These are phyloP conservation scores for Chytriomyces hyalinus DNA, from an alignment of 192 early-diverging fungal species.

Conservation along the genomic window DNA sequence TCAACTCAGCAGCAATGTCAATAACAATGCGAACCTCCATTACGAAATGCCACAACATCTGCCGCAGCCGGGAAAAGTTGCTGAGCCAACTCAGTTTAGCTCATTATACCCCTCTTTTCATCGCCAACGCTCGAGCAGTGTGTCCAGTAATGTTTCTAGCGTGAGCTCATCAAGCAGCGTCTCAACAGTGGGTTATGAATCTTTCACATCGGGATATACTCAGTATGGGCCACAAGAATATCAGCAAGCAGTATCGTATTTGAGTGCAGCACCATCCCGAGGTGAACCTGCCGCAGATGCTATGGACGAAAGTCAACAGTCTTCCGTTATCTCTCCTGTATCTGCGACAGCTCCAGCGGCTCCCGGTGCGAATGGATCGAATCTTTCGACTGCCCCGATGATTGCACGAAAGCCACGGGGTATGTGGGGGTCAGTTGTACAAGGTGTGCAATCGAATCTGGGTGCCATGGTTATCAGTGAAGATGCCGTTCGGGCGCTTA, in stretches of 20 bases:
- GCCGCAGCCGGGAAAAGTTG: too few species aligned
- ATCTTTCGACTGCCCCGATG: slow-evolving; percentile 40
- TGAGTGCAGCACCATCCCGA: background rate
- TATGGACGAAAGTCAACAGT: background rate
- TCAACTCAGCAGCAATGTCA: background rate
- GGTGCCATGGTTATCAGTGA: slow-evolving; percentile 83
- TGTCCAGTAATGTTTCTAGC: slow-evolving; percentile 13
- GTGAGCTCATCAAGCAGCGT: slow-evolving; percentile 21
- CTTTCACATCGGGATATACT: background rate
- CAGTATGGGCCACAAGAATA: slow-evolving; percentile 1
- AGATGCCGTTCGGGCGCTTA: slow-evolving; percentile 83
- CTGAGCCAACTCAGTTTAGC: background rate
- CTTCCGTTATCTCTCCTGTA: background rate
- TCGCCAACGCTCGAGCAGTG: slow-evolving; percentile 25
- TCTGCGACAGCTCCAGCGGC: background rate
- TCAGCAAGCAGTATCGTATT: background rate
- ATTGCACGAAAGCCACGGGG: slow-evolving; percentile 51
- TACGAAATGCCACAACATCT: background rate
- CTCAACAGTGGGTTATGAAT: slow-evolving; percentile 20
- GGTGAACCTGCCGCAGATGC: background rate
- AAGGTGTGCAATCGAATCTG: slow-evolving; percentile 64
- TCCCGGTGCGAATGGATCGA: slow-evolving; percentile 1
- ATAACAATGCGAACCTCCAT: background rate
- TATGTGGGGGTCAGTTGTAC: slow-evolving; percentile 69
- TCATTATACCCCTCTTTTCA: slow-evolving; percentile 10